Evolutionary conservation across 2,329 filamentous ascomycete genomes (phyloP).

Genomic region (Aspergillus aculeatinus): DNA sequence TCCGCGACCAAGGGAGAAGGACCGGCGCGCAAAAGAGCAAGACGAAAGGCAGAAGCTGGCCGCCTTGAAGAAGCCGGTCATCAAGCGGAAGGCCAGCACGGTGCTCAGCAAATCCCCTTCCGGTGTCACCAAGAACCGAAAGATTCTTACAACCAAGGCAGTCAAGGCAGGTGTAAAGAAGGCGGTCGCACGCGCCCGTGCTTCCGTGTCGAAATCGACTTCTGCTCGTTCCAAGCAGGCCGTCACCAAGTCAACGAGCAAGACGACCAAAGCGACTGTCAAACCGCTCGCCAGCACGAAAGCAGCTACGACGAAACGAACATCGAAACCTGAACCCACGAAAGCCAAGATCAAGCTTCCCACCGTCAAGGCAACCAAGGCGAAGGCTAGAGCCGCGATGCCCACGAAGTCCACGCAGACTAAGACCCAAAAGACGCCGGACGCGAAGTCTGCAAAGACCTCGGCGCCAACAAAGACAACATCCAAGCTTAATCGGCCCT

Average conservation of each 20-base stretch:
- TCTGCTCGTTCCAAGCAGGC: conserved; percentile 18
- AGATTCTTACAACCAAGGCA: conserved; percentile 26
- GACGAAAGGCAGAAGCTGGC: conserved; percentile 27
- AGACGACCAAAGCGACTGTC: conserved; percentile 17
- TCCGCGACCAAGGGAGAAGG: conserved; percentile 53
- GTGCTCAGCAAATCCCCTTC: conserved; percentile 28
- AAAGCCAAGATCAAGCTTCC: conserved; percentile 30
- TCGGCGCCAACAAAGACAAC: conserved; percentile 13
- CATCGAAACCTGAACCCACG: conserved; percentile 16
- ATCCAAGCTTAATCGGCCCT: conserved; percentile 29
- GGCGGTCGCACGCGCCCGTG: conserved; percentile 25
- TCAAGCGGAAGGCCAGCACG: conserved; percentile 36
- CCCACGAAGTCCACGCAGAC: conserved; percentile 10
- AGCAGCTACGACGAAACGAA: conserved; percentile 14
- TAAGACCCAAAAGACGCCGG: conserved; percentile 11
- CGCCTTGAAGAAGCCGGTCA: conserved; percentile 21
- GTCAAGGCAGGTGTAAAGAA: conserved; percentile 37
- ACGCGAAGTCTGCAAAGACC: conserved; percentile 15
- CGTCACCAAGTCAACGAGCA: conserved; percentile 20
- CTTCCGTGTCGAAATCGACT: conserved; percentile 23
- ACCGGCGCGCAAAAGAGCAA: conserved; percentile 34
- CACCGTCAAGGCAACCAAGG: conserved; percentile 27
- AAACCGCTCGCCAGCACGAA: conserved; percentile 16
- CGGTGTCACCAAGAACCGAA: conserved; percentile 34
- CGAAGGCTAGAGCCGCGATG: conserved; percentile 28